Percentiles rank a stretch among this genome's conserved stretches.
phyloP scores from a whole-genome alignment of 2,329 filamentous ascomycete species.

The Diaporthe amygdali region DNA sequence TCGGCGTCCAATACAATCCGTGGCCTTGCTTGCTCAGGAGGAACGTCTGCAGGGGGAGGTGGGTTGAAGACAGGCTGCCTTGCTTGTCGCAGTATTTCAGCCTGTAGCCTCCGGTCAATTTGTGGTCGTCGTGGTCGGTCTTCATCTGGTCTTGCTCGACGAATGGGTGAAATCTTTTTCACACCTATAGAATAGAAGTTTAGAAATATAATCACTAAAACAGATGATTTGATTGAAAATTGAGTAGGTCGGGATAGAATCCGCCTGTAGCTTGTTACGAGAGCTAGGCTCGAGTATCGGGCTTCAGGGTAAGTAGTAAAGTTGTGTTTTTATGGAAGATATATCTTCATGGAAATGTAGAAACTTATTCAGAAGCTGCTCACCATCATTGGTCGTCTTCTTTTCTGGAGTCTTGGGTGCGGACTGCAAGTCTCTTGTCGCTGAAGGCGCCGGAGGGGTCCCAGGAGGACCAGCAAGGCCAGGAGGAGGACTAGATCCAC shows the following conservation, averaged over 20 bases:
- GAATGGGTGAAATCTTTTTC: background rate
- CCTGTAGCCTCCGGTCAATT: background rate
- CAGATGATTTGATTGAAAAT: no score
- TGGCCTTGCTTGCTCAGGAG: background rate
- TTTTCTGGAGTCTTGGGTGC: background rate
- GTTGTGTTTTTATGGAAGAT: no score
- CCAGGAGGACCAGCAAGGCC: background rate
- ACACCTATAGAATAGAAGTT: background rate
- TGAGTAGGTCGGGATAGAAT: no score
- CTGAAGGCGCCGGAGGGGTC: no score
- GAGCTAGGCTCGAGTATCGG: no score
- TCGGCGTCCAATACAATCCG: background rate
- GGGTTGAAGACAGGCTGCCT: accelerated
- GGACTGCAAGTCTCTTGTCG: no score
- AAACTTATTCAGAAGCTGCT: background rate
- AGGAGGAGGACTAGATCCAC: background rate
- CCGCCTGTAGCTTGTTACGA: background rate
- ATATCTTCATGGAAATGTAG: background rate
- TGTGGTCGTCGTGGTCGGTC: background rate
- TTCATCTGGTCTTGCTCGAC: background rate
- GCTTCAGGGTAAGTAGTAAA: no score
- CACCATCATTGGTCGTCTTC: background rate
- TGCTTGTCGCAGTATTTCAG: background rate
- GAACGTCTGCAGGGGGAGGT: background rate
- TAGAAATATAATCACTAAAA: background rate